These are phyloP conservation scores for Lathyrus aphaca DNA, from an alignment of 306 rosid genomes.

Conservation along the genomic window DNA sequence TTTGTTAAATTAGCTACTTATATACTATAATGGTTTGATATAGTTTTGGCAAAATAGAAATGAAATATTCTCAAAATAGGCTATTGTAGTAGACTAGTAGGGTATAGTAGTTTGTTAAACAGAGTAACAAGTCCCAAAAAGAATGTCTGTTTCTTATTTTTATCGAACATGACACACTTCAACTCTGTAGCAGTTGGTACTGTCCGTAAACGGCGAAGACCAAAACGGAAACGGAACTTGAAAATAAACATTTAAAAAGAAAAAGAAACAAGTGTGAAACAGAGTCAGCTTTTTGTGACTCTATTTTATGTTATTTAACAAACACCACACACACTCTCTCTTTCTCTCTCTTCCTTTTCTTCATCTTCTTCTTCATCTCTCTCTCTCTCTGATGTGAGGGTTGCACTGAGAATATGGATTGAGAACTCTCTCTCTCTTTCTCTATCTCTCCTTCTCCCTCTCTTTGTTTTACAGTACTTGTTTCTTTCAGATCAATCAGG, in stretches of 20 bases:
- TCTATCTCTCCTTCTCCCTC: not conserved
- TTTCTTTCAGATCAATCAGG: slow-evolving; percentile 34
- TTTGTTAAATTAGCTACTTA: too few species aligned
- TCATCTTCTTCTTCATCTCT: not conserved
- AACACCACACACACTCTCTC: not conserved
- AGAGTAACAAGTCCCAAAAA: slow-evolving; percentile 29
- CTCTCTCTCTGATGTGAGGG: slow-evolving; percentile 19
- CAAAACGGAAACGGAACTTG: slow-evolving; percentile 28
- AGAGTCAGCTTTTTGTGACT: slow-evolving; percentile 19
- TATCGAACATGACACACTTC: slow-evolving; percentile 11
- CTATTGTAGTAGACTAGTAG: too few species aligned
- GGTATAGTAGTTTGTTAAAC: not conserved
- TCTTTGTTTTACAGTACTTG: not conserved
- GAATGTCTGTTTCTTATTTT: slow-evolving; percentile 32
- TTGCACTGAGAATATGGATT: slow-evolving; percentile 36
- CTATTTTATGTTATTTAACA: slow-evolving; percentile 27
- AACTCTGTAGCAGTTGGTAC: not conserved
- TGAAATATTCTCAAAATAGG: too few species aligned
- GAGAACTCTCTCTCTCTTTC: slow-evolving; percentile 17
- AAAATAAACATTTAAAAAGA: not conserved
- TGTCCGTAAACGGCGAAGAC: slow-evolving; percentile 25
- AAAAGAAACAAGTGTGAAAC: slow-evolving; percentile 8
- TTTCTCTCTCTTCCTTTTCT: not conserved
- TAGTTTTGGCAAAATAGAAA: too few species aligned
- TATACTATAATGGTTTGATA: too few species aligned